Evolutionary conservation across 139 green algal genomes (phyloP), one percentile per base, ranked within the genome.

Genomic region (Tetratostichococcus sp.): DNA sequence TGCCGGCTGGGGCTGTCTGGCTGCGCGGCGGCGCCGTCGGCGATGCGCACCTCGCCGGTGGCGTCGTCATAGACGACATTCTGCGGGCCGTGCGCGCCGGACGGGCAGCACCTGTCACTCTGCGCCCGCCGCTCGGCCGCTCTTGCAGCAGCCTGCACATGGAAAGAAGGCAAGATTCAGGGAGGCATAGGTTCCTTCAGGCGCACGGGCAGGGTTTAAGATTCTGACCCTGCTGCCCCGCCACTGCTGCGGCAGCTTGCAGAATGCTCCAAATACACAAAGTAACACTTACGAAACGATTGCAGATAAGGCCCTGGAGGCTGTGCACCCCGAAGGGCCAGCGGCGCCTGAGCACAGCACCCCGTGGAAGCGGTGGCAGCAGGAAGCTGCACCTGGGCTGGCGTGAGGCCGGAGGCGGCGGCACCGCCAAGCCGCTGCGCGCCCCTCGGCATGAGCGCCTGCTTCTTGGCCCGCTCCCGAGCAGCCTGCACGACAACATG

Each of bases 91-190:
- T 62, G 50, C 50, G 50, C 50, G 50, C 50, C 50, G 50, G 50
- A 62, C 17, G 75, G 72, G 73, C 86, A 91, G 82, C 79, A 90
- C n/a, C 82, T 1, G 68, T 90, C 83, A 67, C 88, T 85, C 21
- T 66, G 28, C 25, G 79, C 70, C 25, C 86, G 75, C 28, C 86
- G 73, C 43, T 91, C 85, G 43, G 86, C 86, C 65, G 86, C 86
- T 71, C 67, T 70, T 57, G 86, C 86, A 28, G 86, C 86, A 26
- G 86, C 86, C 77, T 87, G 78, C n/a, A 11, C 59, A 11, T 11
- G 11, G 39, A 6, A 50, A 6, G 11, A 11, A 50, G 11, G 39
- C 39, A 11, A 50, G 39, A n/a, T n/a, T n/a, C n/a, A n/a, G n/a
- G n/a, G n/a, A n/a, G n/a, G n/a, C n/a, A n/a, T n/a, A n/a, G n/a